Evolutionary conservation across 2,329 filamentous ascomycete genomes (phyloP), one percentile per base, ranked within the genome.

Genomic region (Penicillium sp.): DNA sequence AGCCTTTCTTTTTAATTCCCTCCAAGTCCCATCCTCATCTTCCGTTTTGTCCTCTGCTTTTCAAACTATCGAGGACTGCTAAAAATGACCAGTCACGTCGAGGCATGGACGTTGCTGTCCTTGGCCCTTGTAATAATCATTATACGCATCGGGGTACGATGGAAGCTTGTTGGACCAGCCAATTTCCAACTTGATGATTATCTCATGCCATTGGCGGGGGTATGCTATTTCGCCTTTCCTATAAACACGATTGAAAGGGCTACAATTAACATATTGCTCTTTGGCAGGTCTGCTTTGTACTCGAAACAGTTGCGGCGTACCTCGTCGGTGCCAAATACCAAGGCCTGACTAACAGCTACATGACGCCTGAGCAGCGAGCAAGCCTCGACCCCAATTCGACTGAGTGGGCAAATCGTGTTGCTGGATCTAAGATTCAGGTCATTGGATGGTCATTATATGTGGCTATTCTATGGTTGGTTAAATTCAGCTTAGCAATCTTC

Each of bases 271-370:
- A 11, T 16, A 26, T 28, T 43, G 41, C 0, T 36, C 1, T 10
- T 9, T 5, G 17, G 6, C 36, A 82, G 78, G 47, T 78, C 2
- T 67, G 80, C 26, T 83, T 83, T 48, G 69, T 72, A 1, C 61
- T 76, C 3, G 78, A 84, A 65, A 77, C 80, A 0, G 71, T 71
- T 33, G 69, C 79, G 14, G 78, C 76, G 5, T 79, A 82, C 48
- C 72, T 75, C 5, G 77, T 82, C 25, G 77, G 77, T 17, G 75
- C 76, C 37, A 69, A 70, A 22, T 80, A 73, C 25, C 64, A 74
- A 25, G 82, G 82, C 1, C 68, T 84, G 5, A 81, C 82, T 6
- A 84, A 85, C 59, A 81, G 81, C 58, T 77, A 76, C 50, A 84
- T 86, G 80, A 79, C 81, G 2, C 63, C 75, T 14, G 75, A 75